Percentiles rank a stretch among this genome's conserved stretches.
These are phyloP conservation scores for Acanthochlamys bracteata DNA, from an alignment of 106 monocot genomes.

Conservation along the genomic window DNA sequence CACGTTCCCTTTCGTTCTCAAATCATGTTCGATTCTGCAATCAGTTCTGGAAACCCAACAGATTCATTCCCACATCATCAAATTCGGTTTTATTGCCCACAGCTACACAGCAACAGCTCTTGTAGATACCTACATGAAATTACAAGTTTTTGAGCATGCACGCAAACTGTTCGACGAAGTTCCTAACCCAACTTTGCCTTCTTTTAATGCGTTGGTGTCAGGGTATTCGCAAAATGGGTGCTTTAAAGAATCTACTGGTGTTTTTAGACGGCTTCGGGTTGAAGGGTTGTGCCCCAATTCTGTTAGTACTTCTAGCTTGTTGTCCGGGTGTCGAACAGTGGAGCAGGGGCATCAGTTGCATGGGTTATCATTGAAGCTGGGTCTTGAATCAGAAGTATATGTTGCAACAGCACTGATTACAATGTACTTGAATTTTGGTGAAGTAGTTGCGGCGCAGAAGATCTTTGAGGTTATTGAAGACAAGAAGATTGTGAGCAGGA, in stretches of 20 bases:
- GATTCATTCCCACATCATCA: conserved; percentile 25
- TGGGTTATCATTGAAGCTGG: conserved; percentile 18
- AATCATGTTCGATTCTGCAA: conserved; percentile 24
- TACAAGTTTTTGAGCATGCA: conserved; percentile 9
- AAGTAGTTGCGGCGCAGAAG: conserved; percentile 14
- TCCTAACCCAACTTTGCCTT: conserved; percentile 23
- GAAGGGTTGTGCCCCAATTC: conserved; percentile 21
- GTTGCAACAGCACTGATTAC: conserved; percentile 27
- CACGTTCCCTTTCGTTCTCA: conserved; percentile 31
- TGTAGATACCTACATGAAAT: conserved; percentile 21
- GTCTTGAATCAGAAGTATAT: conserved; percentile 16
- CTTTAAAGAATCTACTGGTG: conserved; percentile 6
- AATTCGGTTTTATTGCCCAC: conserved; percentile 14
- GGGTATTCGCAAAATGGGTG: conserved; percentile 21
- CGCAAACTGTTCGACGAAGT: conserved; percentile 25
- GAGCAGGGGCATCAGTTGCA: conserved; percentile 28
- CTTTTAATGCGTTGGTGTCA: conserved; percentile 17
- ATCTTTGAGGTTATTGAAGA: conserved; percentile 12
- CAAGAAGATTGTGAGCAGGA: conserved; percentile 23
- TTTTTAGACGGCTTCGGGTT: conserved; percentile 5
- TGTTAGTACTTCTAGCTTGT: conserved; percentile 24
- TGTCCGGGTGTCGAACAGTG: conserved; percentile 15
- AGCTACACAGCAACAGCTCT: conserved; percentile 26
- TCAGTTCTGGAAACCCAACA: conserved; percentile 15
- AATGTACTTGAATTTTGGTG: conserved; percentile 22